Evolutionary conservation across 2,329 filamentous ascomycete species (phyloP).

Genomic region (Teratosphaeria viscida): DNA sequence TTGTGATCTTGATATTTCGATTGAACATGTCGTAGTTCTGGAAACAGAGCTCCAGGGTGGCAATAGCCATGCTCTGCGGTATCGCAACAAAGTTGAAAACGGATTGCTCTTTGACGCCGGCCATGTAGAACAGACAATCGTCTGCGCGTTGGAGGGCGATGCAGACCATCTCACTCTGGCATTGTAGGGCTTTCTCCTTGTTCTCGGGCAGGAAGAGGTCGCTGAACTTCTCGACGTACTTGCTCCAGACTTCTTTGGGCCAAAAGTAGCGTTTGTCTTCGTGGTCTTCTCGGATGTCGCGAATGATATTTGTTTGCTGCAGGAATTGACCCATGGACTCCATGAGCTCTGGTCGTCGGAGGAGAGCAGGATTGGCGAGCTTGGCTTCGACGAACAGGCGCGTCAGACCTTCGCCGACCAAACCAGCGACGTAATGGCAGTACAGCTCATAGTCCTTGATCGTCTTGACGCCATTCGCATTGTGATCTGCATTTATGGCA

Average conservation of each 20-base stretch:
- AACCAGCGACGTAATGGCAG: conserved; percentile 95
- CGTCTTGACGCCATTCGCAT: conserved; percentile 64
- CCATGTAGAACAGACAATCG: conserved; percentile 96
- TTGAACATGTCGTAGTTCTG: conserved; percentile 79
- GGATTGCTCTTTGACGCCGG: conserved; percentile 86
- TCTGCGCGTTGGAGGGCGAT: conserved; percentile 78
- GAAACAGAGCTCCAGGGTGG: conserved; percentile 85
- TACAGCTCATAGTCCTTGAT: conserved; percentile 89
- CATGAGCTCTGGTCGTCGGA: conserved; percentile 68
- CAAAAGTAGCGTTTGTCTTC: conserved; percentile 85
- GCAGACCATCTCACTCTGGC: conserved; percentile 87
- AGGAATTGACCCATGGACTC: conserved; percentile 97
- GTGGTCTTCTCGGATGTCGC: conserved; percentile 84
- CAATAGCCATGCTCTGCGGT: conserved; percentile 94
- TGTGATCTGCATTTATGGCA: conserved; percentile 66
- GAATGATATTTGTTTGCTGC: conserved; percentile 98
- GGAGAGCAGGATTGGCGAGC: conserved; percentile 74
- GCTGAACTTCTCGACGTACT: conserved; percentile 81
- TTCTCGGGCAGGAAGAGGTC: conserved; percentile 80
- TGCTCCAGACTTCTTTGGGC: conserved; percentile 93
- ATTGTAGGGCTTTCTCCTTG: conserved; percentile 66
- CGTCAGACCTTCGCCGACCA: conserved; percentile 92
- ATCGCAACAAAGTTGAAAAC: conserved; percentile 99
- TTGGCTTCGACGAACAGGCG: conserved; percentile 78
- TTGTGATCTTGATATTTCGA: conserved; percentile 89